These are phyloP conservation scores for Cucurbita ficifolia DNA, from an alignment of 306 rosid species.

Conservation along the genomic window DNA sequence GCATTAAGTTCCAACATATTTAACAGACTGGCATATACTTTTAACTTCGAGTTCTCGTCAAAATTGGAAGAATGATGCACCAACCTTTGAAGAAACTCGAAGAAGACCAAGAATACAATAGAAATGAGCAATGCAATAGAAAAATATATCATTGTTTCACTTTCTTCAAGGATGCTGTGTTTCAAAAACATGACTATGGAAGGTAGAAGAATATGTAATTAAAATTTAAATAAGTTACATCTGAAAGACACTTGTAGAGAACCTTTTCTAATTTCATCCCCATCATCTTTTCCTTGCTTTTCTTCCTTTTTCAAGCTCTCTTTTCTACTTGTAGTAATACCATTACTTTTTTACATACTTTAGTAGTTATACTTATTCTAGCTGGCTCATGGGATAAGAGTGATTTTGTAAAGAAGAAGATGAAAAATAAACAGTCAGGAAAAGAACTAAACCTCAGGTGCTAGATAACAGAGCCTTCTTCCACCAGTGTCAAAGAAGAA, in stretches of 20 bases:
- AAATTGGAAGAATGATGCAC: background rate
- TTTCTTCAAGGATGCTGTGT: background rate
- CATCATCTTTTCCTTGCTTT: background rate
- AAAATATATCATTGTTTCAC: background rate
- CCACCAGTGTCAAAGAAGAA: conserved; percentile 96
- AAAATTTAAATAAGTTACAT: background rate
- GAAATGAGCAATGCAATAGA: background rate
- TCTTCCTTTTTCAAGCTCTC: background rate
- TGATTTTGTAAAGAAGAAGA: conserved; percentile 1
- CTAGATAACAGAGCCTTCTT: conserved; percentile 93
- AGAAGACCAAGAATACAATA: background rate
- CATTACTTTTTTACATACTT: background rate
- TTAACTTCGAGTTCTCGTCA: background rate
- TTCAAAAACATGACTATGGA: background rate
- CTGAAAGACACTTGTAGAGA: background rate
- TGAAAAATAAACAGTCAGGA: background rate
- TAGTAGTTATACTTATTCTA: background rate
- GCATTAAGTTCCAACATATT: background rate
- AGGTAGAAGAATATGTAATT: background rate
- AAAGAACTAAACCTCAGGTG: conserved; percentile 63
- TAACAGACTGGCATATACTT: no score
- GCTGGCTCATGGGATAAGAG: background rate
- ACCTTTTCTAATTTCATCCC: background rate
- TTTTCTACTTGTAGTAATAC: background rate
- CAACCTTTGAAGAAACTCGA: background rate